These are phyloP conservation scores for Bocquillonia castaneifolia DNA, from an alignment of 441 rosid genomes.

Conservation along the genomic window DNA sequence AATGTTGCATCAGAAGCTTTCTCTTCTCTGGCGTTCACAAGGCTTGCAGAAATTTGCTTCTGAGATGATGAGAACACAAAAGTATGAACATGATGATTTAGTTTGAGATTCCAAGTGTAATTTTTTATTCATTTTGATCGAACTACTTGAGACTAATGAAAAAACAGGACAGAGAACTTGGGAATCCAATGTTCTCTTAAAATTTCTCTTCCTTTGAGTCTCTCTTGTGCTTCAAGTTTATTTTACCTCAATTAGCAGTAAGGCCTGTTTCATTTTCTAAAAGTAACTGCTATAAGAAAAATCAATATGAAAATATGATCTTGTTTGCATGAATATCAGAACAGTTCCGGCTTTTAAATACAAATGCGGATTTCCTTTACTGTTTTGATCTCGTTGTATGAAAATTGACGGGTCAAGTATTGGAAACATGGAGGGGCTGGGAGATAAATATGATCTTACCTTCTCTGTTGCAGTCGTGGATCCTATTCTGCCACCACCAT, in stretches of 20 bases:
- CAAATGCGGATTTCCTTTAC: background rate
- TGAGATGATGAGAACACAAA: too few relatives aligned
- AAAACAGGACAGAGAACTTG: background rate
- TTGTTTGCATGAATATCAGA: background rate
- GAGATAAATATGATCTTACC: constrained; percentile 33
- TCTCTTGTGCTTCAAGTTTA: too few relatives aligned
- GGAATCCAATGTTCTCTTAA: too few relatives aligned
- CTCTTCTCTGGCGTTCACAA: constrained; percentile 24
- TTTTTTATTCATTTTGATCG: background rate
- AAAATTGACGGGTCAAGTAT: background rate
- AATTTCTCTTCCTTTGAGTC: too few relatives aligned
- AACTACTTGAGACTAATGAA: background rate
- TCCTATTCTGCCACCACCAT: constrained; percentile 26
- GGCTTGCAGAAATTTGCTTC: constrained; percentile 24
- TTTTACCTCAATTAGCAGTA: too few relatives aligned
- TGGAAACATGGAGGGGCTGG: background rate
- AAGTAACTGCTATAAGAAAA: too few relatives aligned
- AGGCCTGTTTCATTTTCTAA: too few relatives aligned
- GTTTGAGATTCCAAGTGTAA: background rate
- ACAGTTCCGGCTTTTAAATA: background rate
- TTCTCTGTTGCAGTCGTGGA: constrained; percentile 23
- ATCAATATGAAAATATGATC: background rate
- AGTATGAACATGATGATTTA: too few relatives aligned
- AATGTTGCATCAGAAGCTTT: constrained; percentile 20
- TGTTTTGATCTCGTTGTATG: background rate